Base-by-base conservation (phyloP, 1,284 basidiomycete species). In the Volvariella volvacea region DNA sequence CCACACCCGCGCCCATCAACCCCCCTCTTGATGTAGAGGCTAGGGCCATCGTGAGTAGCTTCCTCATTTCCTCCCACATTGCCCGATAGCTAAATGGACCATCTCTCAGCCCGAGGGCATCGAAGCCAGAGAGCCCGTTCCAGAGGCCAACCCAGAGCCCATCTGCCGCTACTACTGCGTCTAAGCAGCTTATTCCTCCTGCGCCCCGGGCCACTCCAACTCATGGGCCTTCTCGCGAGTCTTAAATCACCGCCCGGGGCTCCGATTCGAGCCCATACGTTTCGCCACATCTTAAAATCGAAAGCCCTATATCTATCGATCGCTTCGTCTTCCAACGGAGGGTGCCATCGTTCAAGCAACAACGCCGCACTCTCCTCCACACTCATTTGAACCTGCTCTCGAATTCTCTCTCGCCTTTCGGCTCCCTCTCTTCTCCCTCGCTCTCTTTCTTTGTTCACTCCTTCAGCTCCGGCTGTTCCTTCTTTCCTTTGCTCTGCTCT, bases 1-100 rank as follows among this genome's bases (percentile, higher is more conserved):
- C 60, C 41, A 41, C n/a, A n/a, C 63, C 63, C n/a, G 45, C 62
- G n/a, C 56, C 60, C 41, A 41, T 56, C 39, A 47, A 45, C 41
- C 42, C 50, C 28, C 49, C 57, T 43, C 49, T 53, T 41, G 58
- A 57, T 28, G 41, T 57, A 17, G 54, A 50, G 34, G 49, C 52
- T 41, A 52, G 56, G 25, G 43, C 32, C 41, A 9, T 33, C 10
- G 62, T 63, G 39, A 48, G 57, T 49, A n/a, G 15, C 12, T 20
- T 39, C 21, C 12, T 41, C n/a, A 19, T 9, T 25, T 36, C 14
- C 31, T 28, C 12, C 16, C 21, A 17, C 12, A 6, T 22, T 7
- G 22, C 8, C 31, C 25, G 12, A 22, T 19, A 16, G 14, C 22
- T 20, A 36, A 32, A 21, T 1, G 22, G 6, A 41, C 15, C 20